Percentiles rank a stretch among this genome's conserved stretches.
Conservation (phyloP, 805 yeast genomes). For the Tetrapisispora pingtungensis region DNA sequence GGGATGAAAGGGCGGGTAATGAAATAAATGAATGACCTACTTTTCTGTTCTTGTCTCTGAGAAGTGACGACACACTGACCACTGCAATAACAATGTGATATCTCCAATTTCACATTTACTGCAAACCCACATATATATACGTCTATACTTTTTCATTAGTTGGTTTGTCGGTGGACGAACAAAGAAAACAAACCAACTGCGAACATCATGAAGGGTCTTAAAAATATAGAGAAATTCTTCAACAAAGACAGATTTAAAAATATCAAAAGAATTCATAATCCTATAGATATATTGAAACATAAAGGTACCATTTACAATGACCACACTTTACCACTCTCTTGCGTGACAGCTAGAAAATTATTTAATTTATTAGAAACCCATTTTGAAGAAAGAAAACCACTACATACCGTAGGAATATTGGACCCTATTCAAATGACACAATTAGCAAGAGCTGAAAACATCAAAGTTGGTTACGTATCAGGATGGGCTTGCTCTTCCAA, state of each 20-base stretch:
- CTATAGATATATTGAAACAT: conserved; percentile 42
- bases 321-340: conserved; percentile 26
- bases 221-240: conserved; percentile 42
- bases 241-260: conserved; percentile 36
- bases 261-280: conserved; percentile 42
- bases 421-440: conserved; percentile 59
- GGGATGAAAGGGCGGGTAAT: too few species aligned
- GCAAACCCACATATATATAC: too few species aligned
- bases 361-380: conserved; percentile 36
- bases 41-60: too few species aligned
- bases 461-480: conserved; percentile 44
- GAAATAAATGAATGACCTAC: too few species aligned
- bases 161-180: too few species aligned
- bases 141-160: too few species aligned
- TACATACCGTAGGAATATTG: conserved; percentile 49
- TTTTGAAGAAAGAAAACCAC: conserved; percentile 35
- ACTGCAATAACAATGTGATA: too few species aligned
- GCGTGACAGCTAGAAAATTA: conserved; percentile 43
- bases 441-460: conserved; percentile 36
- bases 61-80: too few species aligned
- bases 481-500: conserved; percentile 56
- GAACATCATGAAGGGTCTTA: conserved; percentile 11
- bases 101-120: too few species aligned
- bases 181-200: too few species aligned
- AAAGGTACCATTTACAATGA: conserved; percentile 36